Conservation (phyloP, 768 basidiomycete genomes). For the Phaeolepiota aurea region DNA sequence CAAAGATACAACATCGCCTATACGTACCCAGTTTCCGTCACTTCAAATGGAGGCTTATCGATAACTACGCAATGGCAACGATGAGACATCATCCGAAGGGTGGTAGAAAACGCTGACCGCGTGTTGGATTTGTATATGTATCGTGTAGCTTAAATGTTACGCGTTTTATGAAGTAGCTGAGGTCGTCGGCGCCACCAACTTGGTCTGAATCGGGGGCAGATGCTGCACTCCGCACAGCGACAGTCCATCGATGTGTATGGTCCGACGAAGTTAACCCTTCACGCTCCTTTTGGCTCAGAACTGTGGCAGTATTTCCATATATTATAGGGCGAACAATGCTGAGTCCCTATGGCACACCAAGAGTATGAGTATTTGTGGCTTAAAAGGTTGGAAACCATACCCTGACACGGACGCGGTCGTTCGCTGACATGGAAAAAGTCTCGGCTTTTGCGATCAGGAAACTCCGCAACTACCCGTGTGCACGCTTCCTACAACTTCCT, state of each 20-base stretch:
- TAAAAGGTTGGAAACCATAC: constrained; percentile 34
- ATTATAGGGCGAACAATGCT: constrained; percentile 87
- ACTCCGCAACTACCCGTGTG: constrained; percentile 35
- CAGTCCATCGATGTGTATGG: constrained; percentile 95
- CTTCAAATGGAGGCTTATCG: constrained; percentile 90
- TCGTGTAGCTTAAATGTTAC: constrained; percentile 98
- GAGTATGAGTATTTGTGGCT: constrained; percentile 6
- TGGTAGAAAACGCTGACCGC: too few species aligned
- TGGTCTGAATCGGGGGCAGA: constrained; percentile 63
- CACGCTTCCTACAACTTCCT: constrained; percentile 3
- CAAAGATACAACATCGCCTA: not conserved
- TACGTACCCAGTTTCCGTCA: constrained; percentile 89
- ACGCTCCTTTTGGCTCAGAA: constrained; percentile 68
- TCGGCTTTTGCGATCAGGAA: too few species aligned
- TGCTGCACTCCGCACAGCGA: constrained; percentile 86
- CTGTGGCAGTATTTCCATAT: constrained; percentile 88
- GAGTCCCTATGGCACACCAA: constrained; percentile 49
- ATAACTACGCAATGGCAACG: too few species aligned
- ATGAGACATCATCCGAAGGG: too few species aligned
- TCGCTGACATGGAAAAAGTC: constrained; percentile 45
- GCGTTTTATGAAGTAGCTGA: constrained; percentile 88
- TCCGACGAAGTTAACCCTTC: constrained; percentile 47
- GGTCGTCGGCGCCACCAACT: constrained; percentile 86
- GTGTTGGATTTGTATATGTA: constrained; percentile 83
- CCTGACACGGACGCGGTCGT: constrained; percentile 73